Base-by-base conservation (phyloP, 2,329 filamentous ascomycete genomes). In the Botryotinia convoluta region DNA sequence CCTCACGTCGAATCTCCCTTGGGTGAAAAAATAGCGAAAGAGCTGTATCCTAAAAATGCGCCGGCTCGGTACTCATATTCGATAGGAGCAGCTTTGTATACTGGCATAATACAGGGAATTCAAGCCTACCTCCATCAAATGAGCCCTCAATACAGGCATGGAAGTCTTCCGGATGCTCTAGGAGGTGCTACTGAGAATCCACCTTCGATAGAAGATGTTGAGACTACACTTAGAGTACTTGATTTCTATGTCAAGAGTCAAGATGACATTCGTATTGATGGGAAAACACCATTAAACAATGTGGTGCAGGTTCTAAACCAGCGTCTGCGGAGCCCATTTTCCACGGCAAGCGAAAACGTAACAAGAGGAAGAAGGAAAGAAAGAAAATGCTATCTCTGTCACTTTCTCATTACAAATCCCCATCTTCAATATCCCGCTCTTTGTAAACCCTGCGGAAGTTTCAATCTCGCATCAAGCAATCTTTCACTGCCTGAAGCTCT, bases 391-490 rank as follows among this genome's bases (percentile, higher is more conserved):
- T 71, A 71, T 35, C n/a, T 71, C 12, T 71, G 69, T 32, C 42
- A 63, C 7, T 63, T 48, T 32, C 42, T 71, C 1, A 45, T 71
- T 4, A 37, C 73, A 2, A 62, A 12, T 39, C 62, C 57, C 29
- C 75, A 76, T 44, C 69, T 69, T 51, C 74, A 75, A 42, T 76
- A 75, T 32, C 69, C 59, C 4, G 73, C 74, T 26, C 69, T 75
- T 7, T 76, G 75, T n/a, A 74, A 73, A n/a, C 60, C 62, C 26
- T 76, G 75, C 29, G 75, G 75, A 54, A 60, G 70, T 48, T 76
- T 75, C 68, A 76, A 76, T 51, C 71, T 76, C 29, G 72, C 75
- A n/a, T 75, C 74, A 57, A 62, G 48, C 18, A 37, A 44, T 60
- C 35, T 76, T 29, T 76, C 75, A 48, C 71, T 75, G 37, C 74